Evolutionary conservation across 306 rosid genomes (phyloP), one percentile per base, ranked within the genome.

Genomic region (Albizia julibrissin): DNA sequence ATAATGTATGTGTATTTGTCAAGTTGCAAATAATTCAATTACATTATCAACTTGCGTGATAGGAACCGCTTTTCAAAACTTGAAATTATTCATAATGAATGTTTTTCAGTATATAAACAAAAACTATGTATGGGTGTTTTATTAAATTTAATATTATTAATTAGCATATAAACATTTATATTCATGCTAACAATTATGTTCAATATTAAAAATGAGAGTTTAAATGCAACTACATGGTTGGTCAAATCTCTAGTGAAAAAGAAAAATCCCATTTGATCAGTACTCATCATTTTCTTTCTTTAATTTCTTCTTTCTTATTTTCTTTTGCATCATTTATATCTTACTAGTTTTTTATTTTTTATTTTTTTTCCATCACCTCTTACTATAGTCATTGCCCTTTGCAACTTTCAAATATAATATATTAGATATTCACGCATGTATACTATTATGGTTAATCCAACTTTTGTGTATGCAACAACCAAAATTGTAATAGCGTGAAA

Each of bases 21-120:
- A 69, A 69, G 74, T 69, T 15, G 74, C 74, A 40, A 69, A 69
- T 69, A 69, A 69, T 68, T 34, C 74, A 69, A 69, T 40, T 22
- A 12, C 27, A 42, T 22, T 11, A 44, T 69, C 74, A 10, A 2
- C 21, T 69, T 40, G 33, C 52, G 6, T 69, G 27, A 8, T 54
- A 19, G 19, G 47, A 68, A 37, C 27, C 22, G 44, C 50, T 69
- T 39, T 10, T 40, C 16, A 39, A 21, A 21, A 4, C 14, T 39
- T 58, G 49, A 19, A 69, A 69, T 69, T 21, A 4, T 37, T 69
- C 12, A 33, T 67, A 33, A 37, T 21, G 15, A 18, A 37, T 42
- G 6, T 3, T 68, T 68, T 68, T 68, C 73, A 68, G 27, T 19
- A 21, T 69, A 24, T 19, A 21, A 33, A 37, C 72, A 34, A 34